Conservation (phyloP, 768 basidiomycete genomes). For the Lentinula sp. region DNA sequence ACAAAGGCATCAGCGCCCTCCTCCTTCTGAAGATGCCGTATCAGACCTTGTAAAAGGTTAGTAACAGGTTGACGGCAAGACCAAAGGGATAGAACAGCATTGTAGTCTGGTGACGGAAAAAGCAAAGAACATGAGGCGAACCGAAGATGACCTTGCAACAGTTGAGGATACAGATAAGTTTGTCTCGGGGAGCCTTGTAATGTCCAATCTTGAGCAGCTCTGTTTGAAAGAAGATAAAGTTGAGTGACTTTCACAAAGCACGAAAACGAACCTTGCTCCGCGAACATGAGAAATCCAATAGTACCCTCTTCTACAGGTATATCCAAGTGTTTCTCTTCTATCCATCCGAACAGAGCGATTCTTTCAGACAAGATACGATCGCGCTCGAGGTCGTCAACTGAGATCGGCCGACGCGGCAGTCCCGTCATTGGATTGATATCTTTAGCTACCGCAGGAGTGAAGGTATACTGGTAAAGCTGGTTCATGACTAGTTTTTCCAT, state of each 20-base stretch:
- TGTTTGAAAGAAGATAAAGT: conserved; percentile 18
- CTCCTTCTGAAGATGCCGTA: conserved; percentile 79
- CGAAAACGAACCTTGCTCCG: conserved; percentile 64
- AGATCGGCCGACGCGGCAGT: conserved; percentile 68
- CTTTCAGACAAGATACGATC: conserved; percentile 89
- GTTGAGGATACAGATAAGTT: conserved; percentile 95
- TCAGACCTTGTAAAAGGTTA: conserved; percentile 52
- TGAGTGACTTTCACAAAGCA: background rate
- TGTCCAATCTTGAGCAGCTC: conserved; percentile 96
- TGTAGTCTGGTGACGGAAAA: background rate
- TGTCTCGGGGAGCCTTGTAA: conserved; percentile 98
- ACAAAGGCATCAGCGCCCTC: conserved; percentile 93
- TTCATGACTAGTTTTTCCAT: conserved; percentile 99
- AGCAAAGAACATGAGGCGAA: conserved; percentile 29
- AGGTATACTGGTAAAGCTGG: conserved; percentile 90
- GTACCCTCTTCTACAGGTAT: conserved; percentile 71
- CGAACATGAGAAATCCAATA: conserved; percentile 83
- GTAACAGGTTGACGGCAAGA: background rate
- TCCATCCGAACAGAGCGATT: conserved; percentile 87
- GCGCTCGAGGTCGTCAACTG: conserved; percentile 93
- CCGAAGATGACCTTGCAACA: conserved; percentile 99
- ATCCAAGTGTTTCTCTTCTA: conserved; percentile 86
- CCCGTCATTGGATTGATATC: conserved; percentile 17
- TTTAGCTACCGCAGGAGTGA: conserved; percentile 77
- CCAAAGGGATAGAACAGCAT: background rate